A percentile compares a stretch with the other conserved stretches of the same genome.
Conservation (phyloP, 495 filamentous ascomycete species). For the Cercophora newfieldiana region DNA sequence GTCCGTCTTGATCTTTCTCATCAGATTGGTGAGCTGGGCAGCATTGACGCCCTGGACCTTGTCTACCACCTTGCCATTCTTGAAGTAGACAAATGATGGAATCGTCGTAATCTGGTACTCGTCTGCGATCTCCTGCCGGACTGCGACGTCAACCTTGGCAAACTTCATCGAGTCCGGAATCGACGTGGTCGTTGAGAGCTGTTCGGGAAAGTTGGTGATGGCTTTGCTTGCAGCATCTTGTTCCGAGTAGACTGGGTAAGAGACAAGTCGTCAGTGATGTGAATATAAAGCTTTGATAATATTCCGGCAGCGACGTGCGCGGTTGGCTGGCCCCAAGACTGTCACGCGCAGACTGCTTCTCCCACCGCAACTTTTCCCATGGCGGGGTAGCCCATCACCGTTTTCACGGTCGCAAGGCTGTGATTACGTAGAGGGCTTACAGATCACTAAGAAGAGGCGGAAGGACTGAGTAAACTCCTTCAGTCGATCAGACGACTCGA, state of each 20-base stretch:
- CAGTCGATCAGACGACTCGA: constrained; percentile 72
- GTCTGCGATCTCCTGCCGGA: constrained; percentile 69
- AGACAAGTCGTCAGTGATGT: neutral
- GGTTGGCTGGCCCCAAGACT: neutral
- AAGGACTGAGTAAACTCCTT: constrained; percentile 64
- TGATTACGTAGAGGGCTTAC: constrained; percentile 51
- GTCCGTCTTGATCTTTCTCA: constrained; percentile 72
- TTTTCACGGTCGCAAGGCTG: neutral
- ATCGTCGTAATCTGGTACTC: constrained; percentile 70
- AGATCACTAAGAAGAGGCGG: constrained; percentile 79
- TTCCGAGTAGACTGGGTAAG: constrained; percentile 72
- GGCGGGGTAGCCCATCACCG: constrained; percentile 8
- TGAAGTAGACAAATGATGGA: constrained; percentile 92
- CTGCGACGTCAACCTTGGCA: constrained; percentile 80
- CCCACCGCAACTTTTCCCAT: neutral
- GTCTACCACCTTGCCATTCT: constrained; percentile 61
- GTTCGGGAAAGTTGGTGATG: constrained; percentile 47
- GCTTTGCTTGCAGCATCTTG: constrained; percentile 56
- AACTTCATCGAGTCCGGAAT: constrained; percentile 75
- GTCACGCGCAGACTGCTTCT: neutral
- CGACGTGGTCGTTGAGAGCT: constrained; percentile 70
- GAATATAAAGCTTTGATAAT: neutral
- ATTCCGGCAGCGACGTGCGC: neutral
- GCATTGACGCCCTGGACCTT: constrained; percentile 75
- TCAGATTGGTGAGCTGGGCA: constrained; percentile 62